A percentile compares a stretch with the other conserved stretches of the same genome.
Conservation (phyloP, 331 rosid genomes). For the Rhamnella rubrinervis region DNA sequence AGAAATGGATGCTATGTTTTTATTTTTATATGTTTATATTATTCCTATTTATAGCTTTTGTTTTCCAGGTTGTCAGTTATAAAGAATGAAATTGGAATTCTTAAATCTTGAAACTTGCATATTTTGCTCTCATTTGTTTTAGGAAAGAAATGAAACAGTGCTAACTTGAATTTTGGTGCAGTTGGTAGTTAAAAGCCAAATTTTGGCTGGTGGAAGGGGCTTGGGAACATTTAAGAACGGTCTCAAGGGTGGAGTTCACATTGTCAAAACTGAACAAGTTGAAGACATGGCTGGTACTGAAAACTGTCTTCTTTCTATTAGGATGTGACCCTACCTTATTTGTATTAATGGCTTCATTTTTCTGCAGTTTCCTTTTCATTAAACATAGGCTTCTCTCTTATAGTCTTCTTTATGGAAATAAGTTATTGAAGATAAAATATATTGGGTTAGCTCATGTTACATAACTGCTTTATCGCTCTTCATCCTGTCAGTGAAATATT, state of each 20-base stretch:
- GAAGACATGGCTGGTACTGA: conserved; percentile 85
- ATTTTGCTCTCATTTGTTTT: not conserved
- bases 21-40: too few species aligned
- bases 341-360: not conserved
- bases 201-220: conserved; percentile 98
- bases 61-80: not conserved
- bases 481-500: too few species aligned
- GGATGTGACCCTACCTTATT: conserved; percentile 9
- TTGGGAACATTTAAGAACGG: conserved; percentile 93
- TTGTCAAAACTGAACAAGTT: conserved; percentile 76
- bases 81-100: not conserved
- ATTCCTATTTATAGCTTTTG: not conserved
- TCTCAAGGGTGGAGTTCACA: conserved; percentile 94
- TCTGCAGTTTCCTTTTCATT: not conserved
- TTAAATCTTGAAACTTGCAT: not conserved
- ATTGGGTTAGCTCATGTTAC: not conserved
- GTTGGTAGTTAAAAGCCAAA: conserved; percentile 98
- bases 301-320: conserved; percentile 7
- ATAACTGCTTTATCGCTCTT: not conserved
- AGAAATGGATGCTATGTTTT: too few species aligned
- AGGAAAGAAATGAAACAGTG: conserved; percentile 8
- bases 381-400: not conserved
- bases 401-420: not conserved
- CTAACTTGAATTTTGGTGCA: conserved; percentile 49
- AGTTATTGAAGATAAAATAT: not conserved